A percentile compares a stretch with the other conserved stretches of the same genome.
These are phyloP conservation scores for Adansonia rubrostipa DNA, from an alignment of 441 rosid genomes.

Conservation along the genomic window DNA sequence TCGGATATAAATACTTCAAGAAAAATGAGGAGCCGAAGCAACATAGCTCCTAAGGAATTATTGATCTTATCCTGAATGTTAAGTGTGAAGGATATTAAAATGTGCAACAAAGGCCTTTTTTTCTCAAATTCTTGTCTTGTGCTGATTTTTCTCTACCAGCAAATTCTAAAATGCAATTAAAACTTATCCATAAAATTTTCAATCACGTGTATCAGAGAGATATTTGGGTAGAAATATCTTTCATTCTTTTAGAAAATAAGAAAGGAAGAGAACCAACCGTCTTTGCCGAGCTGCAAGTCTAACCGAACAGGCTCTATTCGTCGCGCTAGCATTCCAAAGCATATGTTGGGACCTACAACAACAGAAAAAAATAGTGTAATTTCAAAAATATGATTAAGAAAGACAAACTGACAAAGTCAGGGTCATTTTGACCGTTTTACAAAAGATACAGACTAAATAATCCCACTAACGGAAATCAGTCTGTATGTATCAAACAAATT, in stretches of 20 bases:
- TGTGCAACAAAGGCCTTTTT: not conserved
- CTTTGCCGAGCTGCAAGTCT: conserved; percentile 18
- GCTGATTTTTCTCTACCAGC: not conserved
- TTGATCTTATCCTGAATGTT: not conserved
- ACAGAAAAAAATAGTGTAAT: not conserved
- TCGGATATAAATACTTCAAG: no score
- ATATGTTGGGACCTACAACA: conserved; percentile 56
- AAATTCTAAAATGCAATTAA: not conserved
- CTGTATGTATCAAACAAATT: not conserved
- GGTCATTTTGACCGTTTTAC: not conserved
- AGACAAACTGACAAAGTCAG: not conserved
- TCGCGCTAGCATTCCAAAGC: conserved; percentile 56
- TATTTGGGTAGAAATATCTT: not conserved
- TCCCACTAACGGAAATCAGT: not conserved
- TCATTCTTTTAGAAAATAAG: not conserved
- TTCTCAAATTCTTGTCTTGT: not conserved
- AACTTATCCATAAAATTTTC: not conserved
- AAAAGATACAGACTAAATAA: not conserved
- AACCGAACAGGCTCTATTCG: conserved; percentile 4
- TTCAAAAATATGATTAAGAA: not conserved
- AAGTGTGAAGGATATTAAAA: not conserved
- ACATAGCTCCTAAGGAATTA: not conserved
- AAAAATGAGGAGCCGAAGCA: no score
- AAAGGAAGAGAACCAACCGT: conserved; percentile 32
- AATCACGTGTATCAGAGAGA: not conserved